A percentile compares a stretch with the other conserved stretches of the same genome.
Conservation (phyloP, 441 rosid species). For the Gossypium gossypioides region DNA sequence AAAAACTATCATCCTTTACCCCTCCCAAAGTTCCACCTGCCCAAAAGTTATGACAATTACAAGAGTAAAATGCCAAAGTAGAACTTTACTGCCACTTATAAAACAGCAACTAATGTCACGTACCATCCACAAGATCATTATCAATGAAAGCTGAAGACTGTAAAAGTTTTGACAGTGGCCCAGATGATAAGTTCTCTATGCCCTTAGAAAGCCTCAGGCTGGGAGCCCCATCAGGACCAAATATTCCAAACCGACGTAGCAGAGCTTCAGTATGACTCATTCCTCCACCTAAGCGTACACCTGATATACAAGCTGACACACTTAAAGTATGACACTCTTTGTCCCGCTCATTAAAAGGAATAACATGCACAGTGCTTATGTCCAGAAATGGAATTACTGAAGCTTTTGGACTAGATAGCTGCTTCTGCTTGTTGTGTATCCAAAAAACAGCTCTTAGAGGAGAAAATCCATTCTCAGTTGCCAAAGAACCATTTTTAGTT, state of each 20-base stretch:
- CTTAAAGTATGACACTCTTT: constrained; percentile 77
- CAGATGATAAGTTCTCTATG: constrained; percentile 61
- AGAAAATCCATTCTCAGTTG: constrained; percentile 35
- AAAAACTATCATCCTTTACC: constrained; percentile 36
- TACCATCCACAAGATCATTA: constrained; percentile 56
- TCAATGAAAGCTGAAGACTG: constrained; percentile 47
- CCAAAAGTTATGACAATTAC: constrained; percentile 14
- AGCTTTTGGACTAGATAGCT: constrained; percentile 30
- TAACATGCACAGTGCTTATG: constrained; percentile 59
- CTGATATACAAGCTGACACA: constrained; percentile 66
- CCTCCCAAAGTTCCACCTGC: constrained; percentile 41
- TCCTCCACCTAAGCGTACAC: constrained; percentile 86
- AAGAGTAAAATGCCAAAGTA: constrained; percentile 5
- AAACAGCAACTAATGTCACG: constrained; percentile 4
- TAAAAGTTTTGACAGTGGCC: constrained; percentile 79
- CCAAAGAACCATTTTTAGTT: constrained; percentile 30
- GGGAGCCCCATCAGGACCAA: constrained; percentile 89
- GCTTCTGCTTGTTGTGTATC: constrained; percentile 52
- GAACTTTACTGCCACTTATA: neutral
- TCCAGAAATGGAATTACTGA: constrained; percentile 56
- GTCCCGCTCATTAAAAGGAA: constrained; percentile 76
- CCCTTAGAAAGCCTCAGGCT: constrained; percentile 78
- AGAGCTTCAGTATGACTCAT: constrained; percentile 61
- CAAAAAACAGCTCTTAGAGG: constrained; percentile 78
- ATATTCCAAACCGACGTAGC: constrained; percentile 53